phyloP scores from a whole-genome alignment of 768 basidiomycete genomes.

The Clavulina sp. region DNA sequence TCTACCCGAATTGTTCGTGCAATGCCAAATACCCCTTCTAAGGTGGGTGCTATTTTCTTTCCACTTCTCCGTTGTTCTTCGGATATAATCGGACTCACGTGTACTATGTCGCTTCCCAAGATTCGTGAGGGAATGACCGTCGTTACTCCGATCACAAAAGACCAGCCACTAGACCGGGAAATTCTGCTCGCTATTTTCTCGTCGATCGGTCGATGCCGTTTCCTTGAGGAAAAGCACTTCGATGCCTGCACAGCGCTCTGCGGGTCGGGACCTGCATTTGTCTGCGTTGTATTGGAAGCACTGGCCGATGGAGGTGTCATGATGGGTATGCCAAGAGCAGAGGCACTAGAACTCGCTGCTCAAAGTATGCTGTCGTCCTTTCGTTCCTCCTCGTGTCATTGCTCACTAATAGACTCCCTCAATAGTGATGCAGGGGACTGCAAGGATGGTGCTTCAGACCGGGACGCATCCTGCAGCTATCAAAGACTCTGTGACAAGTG shows the following conservation, averaged over 20 bases:
- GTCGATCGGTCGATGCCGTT: constrained; percentile 87
- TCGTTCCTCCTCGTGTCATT: background rate
- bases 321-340: constrained; percentile 93
- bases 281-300: constrained; percentile 89
- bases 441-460: constrained; percentile 80
- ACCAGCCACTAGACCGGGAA: constrained; percentile 29
- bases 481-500: constrained; percentile 95
- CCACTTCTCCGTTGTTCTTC: background rate
- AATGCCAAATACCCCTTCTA: constrained; percentile 98
- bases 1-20: constrained; percentile 79
- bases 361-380: constrained; percentile 47
- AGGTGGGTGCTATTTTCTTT: constrained; percentile 32
- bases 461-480: constrained; percentile 90
- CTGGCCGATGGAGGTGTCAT: constrained; percentile 99
- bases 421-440: constrained; percentile 85
- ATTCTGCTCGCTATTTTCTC: constrained; percentile 90
- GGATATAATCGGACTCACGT: background rate
- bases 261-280: constrained; percentile 93
- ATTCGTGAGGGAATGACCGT: constrained; percentile 99
- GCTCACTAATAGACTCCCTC: background rate
- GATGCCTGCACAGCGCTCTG: constrained; percentile 95
- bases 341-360: constrained; percentile 86
- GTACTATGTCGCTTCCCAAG: constrained; percentile 29
- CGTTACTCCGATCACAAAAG: constrained; percentile 48
- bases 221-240: constrained; percentile 96